Base-by-base conservation (phyloP, 192 early-diverging fungal species). In the Coemansia sp. region DNA sequence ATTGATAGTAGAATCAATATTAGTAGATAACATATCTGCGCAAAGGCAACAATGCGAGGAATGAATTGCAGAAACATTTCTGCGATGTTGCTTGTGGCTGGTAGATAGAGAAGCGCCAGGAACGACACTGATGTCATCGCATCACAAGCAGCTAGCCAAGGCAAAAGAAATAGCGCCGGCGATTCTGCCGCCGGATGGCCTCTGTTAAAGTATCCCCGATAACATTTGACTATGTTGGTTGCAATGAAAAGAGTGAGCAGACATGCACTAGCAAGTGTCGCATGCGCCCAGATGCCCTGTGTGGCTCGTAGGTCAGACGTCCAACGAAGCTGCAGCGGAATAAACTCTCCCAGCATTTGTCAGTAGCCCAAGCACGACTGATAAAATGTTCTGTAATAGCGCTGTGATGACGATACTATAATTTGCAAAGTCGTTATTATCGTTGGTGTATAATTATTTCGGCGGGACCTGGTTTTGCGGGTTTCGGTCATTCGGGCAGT, bases 21-120 rank as follows among this genome's bases (percentile, higher is more conserved):
- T 21, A 75, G 24, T 47, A 60, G 41, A 47, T 75, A 66, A 60
- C 62, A 75, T 49, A 69, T 64, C 59, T 75, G 73, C 0, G 73
- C 44, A 12, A 60, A 63, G 30, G 62, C 58, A 9, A 34, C 57
- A 21, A 50, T 28, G 32, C 73, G 73, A 4, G 53, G 58, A 22
- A 62, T 34, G 21, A 7, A 22, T 12, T 24, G 41, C 10, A 64
- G 54, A 56, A 26, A 26, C 22, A 3, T 21, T 21, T 12, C 28
- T 32, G 49, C 23, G 24, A 51, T 27, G 1, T 18, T 25, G 27
- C 48, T 31, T 9, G 10, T 51, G 12, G 30, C 59, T 4, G 59
- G 59, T 49, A 48, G 32, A 21, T 51, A 28, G 19, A 61, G 27
- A n/a, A 41, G 28, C 4, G 7, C 49, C 21, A 27, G 5, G 5